Percentiles rank a stretch among this genome's conserved stretches.
Conservation (phyloP, 768 basidiomycete genomes). For the Symmetrospora coprosmae region DNA sequence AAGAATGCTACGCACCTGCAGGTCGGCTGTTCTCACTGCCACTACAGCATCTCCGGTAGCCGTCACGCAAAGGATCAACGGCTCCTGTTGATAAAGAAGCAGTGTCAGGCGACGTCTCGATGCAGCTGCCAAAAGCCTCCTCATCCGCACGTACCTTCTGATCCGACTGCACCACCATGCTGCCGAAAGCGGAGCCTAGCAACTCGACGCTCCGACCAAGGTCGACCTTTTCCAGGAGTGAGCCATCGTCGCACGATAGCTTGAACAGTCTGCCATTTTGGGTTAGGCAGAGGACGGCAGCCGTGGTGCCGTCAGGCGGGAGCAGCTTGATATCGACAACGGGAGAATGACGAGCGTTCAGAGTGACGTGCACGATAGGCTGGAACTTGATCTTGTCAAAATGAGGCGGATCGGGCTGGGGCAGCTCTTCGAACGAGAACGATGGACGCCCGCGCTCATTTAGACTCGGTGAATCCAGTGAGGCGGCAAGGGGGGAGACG, state of each 20-base stretch:
- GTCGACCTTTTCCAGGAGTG: not conserved
- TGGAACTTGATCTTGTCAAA: slow-evolving; percentile 56
- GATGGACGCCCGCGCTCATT: not conserved
- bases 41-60: no score
- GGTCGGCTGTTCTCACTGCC: no score
- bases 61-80: no score
- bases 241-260: slow-evolving; percentile 2
- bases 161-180: no score
- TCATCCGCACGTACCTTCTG: no score
- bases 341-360: not conserved
- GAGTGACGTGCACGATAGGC: slow-evolving; percentile 2
- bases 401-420: slow-evolving; percentile 52
- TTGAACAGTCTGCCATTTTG: not conserved
- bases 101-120: no score
- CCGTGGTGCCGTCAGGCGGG: not conserved
- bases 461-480: not conserved
- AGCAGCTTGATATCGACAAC: not conserved
- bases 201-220: no score
- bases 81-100: no score
- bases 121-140: no score
- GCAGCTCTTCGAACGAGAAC: slow-evolving; percentile 43
- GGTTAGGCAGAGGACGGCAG: slow-evolving; percentile 3
- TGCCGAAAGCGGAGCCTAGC: no score
- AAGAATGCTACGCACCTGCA: no score
- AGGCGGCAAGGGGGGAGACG: not conserved